These are phyloP conservation scores for Sequoiadendron giganteum DNA, from an alignment of 75 land plant species.

Conservation along the genomic window DNA sequence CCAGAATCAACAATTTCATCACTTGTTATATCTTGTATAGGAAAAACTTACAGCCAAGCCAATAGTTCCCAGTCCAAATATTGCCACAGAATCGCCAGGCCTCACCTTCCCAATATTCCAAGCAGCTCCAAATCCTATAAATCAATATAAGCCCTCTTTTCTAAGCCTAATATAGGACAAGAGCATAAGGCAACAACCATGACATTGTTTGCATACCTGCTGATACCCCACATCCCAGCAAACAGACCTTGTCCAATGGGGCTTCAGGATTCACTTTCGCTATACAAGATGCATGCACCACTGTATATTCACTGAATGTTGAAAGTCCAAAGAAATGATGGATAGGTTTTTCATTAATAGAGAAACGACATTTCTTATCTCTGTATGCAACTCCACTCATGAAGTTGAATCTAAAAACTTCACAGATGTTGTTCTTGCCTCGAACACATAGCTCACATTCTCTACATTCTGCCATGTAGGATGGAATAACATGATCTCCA, in stretches of 20 bases:
- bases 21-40: neutral
- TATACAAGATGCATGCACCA: constrained; percentile 11
- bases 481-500: constrained; percentile 23
- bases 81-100: constrained; percentile 28
- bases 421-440: constrained; percentile 14
- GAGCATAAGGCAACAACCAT: neutral
- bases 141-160: neutral
- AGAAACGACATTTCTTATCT: constrained; percentile 26
- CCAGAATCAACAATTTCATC: neutral
- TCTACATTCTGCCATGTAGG: constrained; percentile 11
- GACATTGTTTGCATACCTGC: constrained; percentile 18
- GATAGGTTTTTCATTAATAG: constrained; percentile 7
- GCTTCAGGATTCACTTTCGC: constrained; percentile 20
- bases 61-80: constrained; percentile 39
- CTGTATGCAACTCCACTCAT: constrained; percentile 22
- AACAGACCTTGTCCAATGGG: constrained; percentile 16
- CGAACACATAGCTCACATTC: constrained; percentile 13
- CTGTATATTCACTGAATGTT: constrained; percentile 25
- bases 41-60: constrained; percentile 30
- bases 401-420: constrained; percentile 8
- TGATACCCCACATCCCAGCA: constrained; percentile 19
- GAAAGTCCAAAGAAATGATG: constrained; percentile 3
- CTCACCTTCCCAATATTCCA: constrained; percentile 38
- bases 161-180: neutral
- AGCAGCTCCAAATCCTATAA: constrained; percentile 36